phyloP scores from a whole-genome alignment of 208 protist species.

The Strigomonas culicis region DNA sequence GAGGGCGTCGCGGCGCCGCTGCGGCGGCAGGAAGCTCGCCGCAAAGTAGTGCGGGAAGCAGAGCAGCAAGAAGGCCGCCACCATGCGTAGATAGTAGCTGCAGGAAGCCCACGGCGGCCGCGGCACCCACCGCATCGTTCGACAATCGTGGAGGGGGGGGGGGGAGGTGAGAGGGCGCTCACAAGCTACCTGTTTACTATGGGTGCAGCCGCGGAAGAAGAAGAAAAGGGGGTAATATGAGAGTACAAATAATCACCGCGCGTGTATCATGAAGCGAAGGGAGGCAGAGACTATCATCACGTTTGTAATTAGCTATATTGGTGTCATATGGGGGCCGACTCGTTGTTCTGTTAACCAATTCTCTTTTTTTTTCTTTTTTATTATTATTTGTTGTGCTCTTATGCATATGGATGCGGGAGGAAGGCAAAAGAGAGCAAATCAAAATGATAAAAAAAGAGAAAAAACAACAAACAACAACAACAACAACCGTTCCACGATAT shows the following conservation, averaged over 20 bases:
- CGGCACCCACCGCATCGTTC: too few relatives aligned
- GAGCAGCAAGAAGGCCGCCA: conserved; percentile 48
- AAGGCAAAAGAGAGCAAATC: neutral
- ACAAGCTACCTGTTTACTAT: too few relatives aligned
- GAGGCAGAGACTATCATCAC: too few relatives aligned
- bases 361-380: neutral
- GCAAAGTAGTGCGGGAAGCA: conserved; percentile 51
- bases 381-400: neutral
- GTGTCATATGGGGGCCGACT: neutral
- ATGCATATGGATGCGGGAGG: neutral
- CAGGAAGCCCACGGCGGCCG: conserved; percentile 10
- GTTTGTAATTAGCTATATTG: too few relatives aligned
- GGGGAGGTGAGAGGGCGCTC: neutral
- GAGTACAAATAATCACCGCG: too few relatives aligned
- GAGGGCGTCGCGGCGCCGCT: neutral
- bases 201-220: too few relatives aligned
- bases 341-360: neutral
- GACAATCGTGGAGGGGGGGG: neutral
- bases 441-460: conserved; percentile 4
- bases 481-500: too few relatives aligned
- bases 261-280: too few relatives aligned
- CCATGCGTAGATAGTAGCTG: conserved; percentile 35
- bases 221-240: too few relatives aligned
- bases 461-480: neutral
- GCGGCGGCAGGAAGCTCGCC: conserved; percentile 39